A percentile compares a stretch with the other conserved stretches of the same genome.
Conservation (phyloP, 805 yeast genomes). For the Tetrapisispora iriomotensis region DNA sequence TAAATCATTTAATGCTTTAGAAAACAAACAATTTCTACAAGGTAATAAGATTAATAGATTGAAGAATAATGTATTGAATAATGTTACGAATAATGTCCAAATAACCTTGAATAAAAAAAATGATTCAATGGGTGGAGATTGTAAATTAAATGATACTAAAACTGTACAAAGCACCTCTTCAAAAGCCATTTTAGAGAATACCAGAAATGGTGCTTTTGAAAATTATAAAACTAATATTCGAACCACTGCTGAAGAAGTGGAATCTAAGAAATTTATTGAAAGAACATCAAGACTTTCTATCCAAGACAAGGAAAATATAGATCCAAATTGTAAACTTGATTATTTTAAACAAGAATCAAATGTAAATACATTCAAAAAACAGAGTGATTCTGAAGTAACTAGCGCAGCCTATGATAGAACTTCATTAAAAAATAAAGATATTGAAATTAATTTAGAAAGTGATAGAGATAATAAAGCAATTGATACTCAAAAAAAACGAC, state of each 20-base stretch:
- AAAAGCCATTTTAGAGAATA: no score
- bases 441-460: background rate
- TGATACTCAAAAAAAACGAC: constrained; percentile 17
- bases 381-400: no score
- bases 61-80: background rate
- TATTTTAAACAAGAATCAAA: background rate
- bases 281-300: constrained; percentile 1
- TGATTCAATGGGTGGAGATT: background rate
- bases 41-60: background rate
- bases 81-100: background rate
- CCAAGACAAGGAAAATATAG: constrained; percentile 3
- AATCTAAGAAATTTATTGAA: constrained; percentile 1
- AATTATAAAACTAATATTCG: background rate
- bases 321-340: background rate
- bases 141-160: no score
- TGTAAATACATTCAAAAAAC: background rate
- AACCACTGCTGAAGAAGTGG: background rate
- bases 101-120: background rate
- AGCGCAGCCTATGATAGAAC: no score
- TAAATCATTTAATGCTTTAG: background rate
- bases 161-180: no score
- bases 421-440: background rate
- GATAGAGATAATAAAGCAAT: background rate
- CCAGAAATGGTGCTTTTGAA: no score
- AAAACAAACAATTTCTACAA: background rate